Evolutionary conservation across 176 grass and related monocot species (phyloP), one percentile per base, ranked within the genome.

Genomic region (Triticum monococcum): DNA sequence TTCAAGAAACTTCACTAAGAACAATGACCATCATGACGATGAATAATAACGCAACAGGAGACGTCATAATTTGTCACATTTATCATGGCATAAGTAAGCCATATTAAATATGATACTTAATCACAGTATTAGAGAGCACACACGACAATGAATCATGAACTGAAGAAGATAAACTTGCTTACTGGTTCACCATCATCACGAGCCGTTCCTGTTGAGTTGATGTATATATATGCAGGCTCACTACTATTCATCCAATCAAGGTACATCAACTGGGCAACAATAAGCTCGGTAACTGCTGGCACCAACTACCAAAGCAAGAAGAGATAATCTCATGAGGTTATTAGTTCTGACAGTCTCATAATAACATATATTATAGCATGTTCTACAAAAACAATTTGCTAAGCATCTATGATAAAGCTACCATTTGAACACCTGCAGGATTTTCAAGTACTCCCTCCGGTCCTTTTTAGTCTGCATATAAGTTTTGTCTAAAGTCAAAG

Each of bases 151-250:
- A 64, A 32, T 24, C 8, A 48, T 75, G 33, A 87, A 56, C 17
- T 2, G 8, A 77, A 84, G 46, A 89, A 85, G 85, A 17, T 64
- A 80, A 90, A 50, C 8, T 50, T 81, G 24, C 94, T 84, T 92
- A 99, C 97, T 26, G 97, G 91, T 92, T 99, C 92, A 80, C 92
- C 86, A 80, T 99, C 92, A 94, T 99, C 94, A 36, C 86, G 86
- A 33, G 88, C 88, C 63, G 97, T 99, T 88, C 97, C 94, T 68
- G 88, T 94, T 80, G 97, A 99, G 83, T 89, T 89, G 79, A 99
- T 94, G 78, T 99, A 92, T 82, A 99, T 77, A 81, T 96, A 99
- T 85, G 95, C 95, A 57, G 97, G 92, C 36, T 96, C 87, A 70
- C 92, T 89, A 83, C 78, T 90, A 78, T 96, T 91, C 92, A 96